Conservation (phyloP, 2,329 filamentous ascomycete genomes). For the Fusarium sterilihyphosum region DNA sequence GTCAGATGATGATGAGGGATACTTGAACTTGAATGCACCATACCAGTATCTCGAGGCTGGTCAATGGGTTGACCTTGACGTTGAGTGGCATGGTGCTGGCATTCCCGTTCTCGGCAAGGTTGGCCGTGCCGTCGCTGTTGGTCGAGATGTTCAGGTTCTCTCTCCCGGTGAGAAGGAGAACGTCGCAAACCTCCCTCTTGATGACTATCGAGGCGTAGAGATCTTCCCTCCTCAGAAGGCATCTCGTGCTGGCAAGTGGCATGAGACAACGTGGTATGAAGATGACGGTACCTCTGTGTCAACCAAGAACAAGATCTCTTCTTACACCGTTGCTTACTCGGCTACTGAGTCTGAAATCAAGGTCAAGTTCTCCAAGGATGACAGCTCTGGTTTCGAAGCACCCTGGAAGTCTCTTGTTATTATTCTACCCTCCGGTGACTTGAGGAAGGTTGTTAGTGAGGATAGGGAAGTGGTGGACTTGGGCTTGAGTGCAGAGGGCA, state of each 20-base stretch:
- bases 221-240: constrained; percentile 51
- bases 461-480: not conserved
- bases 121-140: constrained; percentile 53
- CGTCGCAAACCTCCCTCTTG: constrained; percentile 50
- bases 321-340: constrained; percentile 46
- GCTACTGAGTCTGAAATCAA: constrained; percentile 30
- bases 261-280: constrained; percentile 49
- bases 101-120: constrained; percentile 54
- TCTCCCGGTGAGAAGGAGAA: constrained; percentile 51
- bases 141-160: constrained; percentile 50
- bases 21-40: constrained; percentile 69
- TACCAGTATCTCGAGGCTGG: constrained; percentile 64
- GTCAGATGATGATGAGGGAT: constrained; percentile 67
- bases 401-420: constrained; percentile 48
- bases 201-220: constrained; percentile 56
- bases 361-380: constrained; percentile 45
- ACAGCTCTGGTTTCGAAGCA: constrained; percentile 46
- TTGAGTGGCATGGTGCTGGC: constrained; percentile 54
- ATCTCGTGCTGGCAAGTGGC: constrained; percentile 35
- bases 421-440: constrained; percentile 48
- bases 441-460: not conserved
- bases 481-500: not conserved
- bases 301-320: constrained; percentile 47
- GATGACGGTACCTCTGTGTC: constrained; percentile 51
- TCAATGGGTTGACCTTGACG: constrained; percentile 52